Evolutionary conservation across 2,329 filamentous ascomycete genomes (phyloP).

Genomic region (Talaromyces funiculosus): DNA sequence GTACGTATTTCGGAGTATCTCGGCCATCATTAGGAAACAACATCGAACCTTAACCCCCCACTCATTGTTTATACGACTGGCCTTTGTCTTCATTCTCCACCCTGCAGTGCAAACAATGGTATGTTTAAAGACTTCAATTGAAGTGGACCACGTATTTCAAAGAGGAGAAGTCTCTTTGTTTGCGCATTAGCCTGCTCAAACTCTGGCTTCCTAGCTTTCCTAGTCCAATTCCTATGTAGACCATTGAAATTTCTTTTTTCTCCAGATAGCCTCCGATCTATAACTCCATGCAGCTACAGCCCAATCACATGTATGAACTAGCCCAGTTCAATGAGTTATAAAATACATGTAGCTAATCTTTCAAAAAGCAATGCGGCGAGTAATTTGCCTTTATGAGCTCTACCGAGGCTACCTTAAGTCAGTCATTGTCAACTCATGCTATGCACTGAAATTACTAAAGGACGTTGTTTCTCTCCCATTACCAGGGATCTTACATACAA

Average conservation of each 20-base stretch:
- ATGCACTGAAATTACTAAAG: not conserved
- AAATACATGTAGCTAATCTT: not conserved
- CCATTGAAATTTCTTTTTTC: not conserved
- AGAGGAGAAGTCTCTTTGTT: not conserved
- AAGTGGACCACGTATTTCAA: not conserved
- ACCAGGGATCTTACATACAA: not conserved
- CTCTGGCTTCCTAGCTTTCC: not conserved
- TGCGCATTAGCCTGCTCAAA: not conserved
- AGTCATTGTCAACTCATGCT: not conserved
- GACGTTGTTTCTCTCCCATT: not conserved
- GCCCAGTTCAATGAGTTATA: not conserved
- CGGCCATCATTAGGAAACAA: not conserved
- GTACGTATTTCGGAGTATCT: not conserved
- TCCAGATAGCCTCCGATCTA: not conserved
- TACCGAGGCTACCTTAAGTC: not conserved
- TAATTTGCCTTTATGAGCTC: not conserved
- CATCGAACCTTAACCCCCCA: not conserved
- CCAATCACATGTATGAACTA: not conserved
- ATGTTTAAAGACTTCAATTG: not conserved
- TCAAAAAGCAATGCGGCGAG: not conserved
- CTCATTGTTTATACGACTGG: not conserved
- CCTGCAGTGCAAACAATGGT: not conserved
- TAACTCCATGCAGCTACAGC: not conserved
- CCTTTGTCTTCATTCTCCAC: not conserved
- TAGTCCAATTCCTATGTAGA: not conserved